Conservation (phyloP, 2,329 filamentous ascomycete genomes). For the Byssoonygena ceratinophila region DNA sequence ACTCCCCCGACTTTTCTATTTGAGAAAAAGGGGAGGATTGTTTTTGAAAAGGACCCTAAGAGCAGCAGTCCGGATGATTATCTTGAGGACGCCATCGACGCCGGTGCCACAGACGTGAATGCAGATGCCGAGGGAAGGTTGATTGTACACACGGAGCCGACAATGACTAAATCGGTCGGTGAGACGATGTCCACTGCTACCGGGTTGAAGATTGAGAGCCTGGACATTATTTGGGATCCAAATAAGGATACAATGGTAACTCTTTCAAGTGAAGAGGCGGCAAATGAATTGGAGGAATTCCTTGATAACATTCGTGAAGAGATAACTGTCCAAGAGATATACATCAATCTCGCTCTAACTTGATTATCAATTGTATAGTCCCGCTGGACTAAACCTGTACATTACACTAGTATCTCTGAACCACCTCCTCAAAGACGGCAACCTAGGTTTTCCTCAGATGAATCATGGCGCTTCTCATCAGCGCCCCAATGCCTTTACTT, state of each 20-base stretch:
- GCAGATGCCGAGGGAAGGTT: constrained; percentile 58
- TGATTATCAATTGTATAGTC: constrained; percentile 1
- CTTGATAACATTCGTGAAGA: constrained; percentile 49
- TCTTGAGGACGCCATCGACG: constrained; percentile 72
- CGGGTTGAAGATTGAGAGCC: constrained; percentile 57
- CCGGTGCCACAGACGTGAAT: constrained; percentile 52
- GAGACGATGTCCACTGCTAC: constrained; percentile 53
- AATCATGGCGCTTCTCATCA: constrained; percentile 76
- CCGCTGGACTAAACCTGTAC: constrained; percentile 16
- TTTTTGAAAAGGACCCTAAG: constrained; percentile 50
- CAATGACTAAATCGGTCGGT: constrained; percentile 53
- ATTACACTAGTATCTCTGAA: background rate
- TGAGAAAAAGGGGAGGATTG: constrained; percentile 62
- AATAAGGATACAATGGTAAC: constrained; percentile 67
- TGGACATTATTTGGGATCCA: constrained; percentile 74
- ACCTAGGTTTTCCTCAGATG: constrained; percentile 47
- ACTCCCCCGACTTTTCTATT: constrained; percentile 79
- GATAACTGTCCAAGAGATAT: constrained; percentile 65
- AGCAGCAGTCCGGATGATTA: constrained; percentile 55
- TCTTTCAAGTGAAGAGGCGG: constrained; percentile 48
- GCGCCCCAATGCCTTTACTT: constrained; percentile 53
- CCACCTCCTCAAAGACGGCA: background rate
- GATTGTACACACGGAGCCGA: constrained; percentile 59
- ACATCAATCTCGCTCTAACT: constrained; percentile 49
- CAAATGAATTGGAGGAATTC: constrained; percentile 50